Percentiles rank a stretch among this genome's conserved stretches.
These are phyloP conservation scores for Leccinum incarnatum DNA, from an alignment of 768 basidiomycete genomes.

Conservation along the genomic window DNA sequence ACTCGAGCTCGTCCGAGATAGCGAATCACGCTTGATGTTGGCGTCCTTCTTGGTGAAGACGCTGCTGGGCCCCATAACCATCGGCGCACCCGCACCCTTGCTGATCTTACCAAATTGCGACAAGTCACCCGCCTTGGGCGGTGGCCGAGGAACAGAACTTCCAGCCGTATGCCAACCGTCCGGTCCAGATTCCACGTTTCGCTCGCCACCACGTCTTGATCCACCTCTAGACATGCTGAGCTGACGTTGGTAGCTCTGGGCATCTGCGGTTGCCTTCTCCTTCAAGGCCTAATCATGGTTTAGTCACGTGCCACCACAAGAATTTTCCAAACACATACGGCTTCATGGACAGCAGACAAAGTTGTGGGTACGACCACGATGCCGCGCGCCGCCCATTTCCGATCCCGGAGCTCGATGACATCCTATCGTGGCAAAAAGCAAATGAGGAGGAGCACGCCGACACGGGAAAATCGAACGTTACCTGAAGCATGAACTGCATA, in stretches of 20 bases:
- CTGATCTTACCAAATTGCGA: constrained; percentile 87
- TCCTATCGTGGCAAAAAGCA: constrained; percentile 52
- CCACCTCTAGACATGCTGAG: constrained; percentile 87
- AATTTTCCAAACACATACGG: constrained; percentile 47
- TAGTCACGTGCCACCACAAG: not conserved
- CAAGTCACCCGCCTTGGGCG: constrained; percentile 80
- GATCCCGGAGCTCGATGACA: constrained; percentile 81
- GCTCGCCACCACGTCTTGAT: constrained; percentile 81
- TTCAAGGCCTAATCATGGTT: constrained; percentile 61
- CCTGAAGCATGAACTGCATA: constrained; percentile 95
- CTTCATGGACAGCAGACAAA: constrained; percentile 84
- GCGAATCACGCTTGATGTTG: constrained; percentile 56
- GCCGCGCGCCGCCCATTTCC: constrained; percentile 77
- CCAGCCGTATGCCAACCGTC: constrained; percentile 89
- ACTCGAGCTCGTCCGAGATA: constrained; percentile 76
- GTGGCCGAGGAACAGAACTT: constrained; percentile 48
- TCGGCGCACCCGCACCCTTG: constrained; percentile 57
- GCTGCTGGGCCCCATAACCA: constrained; percentile 81
- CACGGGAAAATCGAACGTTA: constrained; percentile 35
- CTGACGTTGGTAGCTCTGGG: constrained; percentile 55
- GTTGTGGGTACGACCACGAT: constrained; percentile 77
- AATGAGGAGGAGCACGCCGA: not conserved
- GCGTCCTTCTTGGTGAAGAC: constrained; percentile 76
- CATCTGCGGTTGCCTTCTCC: constrained; percentile 69
- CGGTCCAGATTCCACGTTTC: constrained; percentile 59